phyloP scores from a whole-genome alignment of 139 green algal species.

The Yamagishiella unicocca region DNA sequence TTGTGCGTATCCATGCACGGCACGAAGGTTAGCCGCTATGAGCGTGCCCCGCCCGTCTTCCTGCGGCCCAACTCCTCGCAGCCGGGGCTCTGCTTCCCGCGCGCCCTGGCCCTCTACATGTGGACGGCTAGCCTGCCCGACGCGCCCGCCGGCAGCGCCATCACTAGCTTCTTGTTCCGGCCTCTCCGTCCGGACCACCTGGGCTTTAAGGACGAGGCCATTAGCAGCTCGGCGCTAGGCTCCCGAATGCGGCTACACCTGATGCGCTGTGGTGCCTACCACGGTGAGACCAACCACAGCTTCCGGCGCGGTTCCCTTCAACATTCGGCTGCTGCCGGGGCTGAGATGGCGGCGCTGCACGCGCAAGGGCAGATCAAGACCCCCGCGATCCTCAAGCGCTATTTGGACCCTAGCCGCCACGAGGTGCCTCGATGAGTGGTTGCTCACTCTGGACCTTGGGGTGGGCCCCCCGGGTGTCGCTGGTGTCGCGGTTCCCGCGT shows the following conservation, averaged over 20 bases:
- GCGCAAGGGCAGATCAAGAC: neutral
- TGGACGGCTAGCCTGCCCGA: neutral
- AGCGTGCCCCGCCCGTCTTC: neutral
- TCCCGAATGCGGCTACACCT: neutral
- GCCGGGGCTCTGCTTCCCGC: neutral
- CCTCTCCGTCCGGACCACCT: neutral
- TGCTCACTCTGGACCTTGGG: too few relatives aligned
- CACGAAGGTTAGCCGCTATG: too few relatives aligned
- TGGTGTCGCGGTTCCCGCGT: neutral
- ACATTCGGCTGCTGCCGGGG: neutral
- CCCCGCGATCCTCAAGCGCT: neutral
- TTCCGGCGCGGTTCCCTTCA: slow-evolving; percentile 9
- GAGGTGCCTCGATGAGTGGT: too few relatives aligned
- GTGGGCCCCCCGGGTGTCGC: neutral
- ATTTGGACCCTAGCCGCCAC: neutral
- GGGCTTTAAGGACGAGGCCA: neutral
- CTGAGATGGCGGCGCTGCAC: neutral
- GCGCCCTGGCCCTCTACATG: neutral
- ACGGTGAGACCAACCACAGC: slow-evolving; percentile 17
- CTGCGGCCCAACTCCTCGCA: neutral
- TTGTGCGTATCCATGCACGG: too few relatives aligned
- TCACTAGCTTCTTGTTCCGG: neutral
- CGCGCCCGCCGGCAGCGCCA: neutral
- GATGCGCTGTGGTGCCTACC: neutral
- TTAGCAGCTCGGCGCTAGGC: neutral